These are phyloP conservation scores for Pseudocercospora pini-densiflorae DNA, from an alignment of 2,329 filamentous ascomycete genomes.

Conservation along the genomic window DNA sequence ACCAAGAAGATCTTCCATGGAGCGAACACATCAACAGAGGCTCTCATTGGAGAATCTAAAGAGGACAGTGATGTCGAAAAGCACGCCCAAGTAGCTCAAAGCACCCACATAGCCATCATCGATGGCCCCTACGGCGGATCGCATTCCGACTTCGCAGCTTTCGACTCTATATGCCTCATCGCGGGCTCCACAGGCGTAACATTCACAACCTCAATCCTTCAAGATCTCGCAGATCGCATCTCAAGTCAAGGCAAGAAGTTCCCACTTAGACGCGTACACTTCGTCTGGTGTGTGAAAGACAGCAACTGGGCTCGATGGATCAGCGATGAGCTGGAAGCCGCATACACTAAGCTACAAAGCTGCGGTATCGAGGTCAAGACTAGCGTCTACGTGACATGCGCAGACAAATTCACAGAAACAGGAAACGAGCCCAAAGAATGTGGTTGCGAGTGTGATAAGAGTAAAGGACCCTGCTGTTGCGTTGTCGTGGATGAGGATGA, in stretches of 20 bases:
- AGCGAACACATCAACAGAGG: slow-evolving; percentile 28
- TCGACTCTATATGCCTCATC: slow-evolving; percentile 35
- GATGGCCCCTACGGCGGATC: slow-evolving; percentile 35
- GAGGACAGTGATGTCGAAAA: slow-evolving; percentile 17
- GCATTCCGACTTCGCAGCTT: slow-evolving; percentile 33
- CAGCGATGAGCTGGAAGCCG: slow-evolving; percentile 26
- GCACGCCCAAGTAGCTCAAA: slow-evolving; percentile 20
- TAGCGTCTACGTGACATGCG: slow-evolving; percentile 34
- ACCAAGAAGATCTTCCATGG: slow-evolving; percentile 33
- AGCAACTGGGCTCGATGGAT: slow-evolving; percentile 29
- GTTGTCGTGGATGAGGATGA: slow-evolving; percentile 24
- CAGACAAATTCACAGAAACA: slow-evolving; percentile 30
- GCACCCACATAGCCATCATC: slow-evolving; percentile 28
- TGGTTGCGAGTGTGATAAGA: slow-evolving; percentile 33
- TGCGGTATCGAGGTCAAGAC: slow-evolving; percentile 29
- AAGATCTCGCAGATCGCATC: slow-evolving; percentile 33
- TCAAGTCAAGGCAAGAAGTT: slow-evolving; percentile 22
- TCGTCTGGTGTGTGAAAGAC: slow-evolving; percentile 36
- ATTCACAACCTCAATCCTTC: slow-evolving; percentile 34
- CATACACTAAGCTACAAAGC: slow-evolving; percentile 24
- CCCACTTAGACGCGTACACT: slow-evolving; percentile 29
- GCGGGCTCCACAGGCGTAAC: slow-evolving; percentile 37
- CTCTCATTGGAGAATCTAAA: slow-evolving; percentile 25
- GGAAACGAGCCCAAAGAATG: slow-evolving; percentile 26
- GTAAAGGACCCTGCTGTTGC: slow-evolving; percentile 33